A percentile compares a stretch with the other conserved stretches of the same genome.
phyloP scores from a whole-genome alignment of 2,329 filamentous ascomycete genomes.

The Aschersonia sp. region DNA sequence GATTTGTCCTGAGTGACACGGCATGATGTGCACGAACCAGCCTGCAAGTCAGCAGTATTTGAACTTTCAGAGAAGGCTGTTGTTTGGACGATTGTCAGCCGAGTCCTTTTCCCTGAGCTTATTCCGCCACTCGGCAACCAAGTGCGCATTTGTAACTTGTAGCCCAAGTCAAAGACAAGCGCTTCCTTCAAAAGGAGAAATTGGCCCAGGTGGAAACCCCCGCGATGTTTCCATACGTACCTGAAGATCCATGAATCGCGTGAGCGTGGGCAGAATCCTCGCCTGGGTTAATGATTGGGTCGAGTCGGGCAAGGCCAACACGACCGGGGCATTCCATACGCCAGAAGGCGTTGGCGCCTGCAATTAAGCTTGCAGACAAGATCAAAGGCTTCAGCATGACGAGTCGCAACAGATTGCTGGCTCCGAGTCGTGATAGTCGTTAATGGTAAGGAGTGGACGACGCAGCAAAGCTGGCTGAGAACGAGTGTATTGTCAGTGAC shows the following conservation, averaged over 20 bases:
- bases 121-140: no score
- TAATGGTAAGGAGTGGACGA: conserved; percentile 18
- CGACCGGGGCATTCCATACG: conserved; percentile 71
- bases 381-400: conserved; percentile 18
- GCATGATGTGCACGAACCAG: conserved; percentile 64
- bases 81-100: background rate
- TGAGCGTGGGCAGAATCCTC: conserved; percentile 52
- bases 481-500: background rate
- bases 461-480: conserved; percentile 1
- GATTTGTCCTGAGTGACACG: conserved; percentile 68
- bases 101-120: background rate
- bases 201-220: background rate
- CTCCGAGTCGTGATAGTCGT: background rate
- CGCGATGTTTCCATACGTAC: conserved; percentile 34
- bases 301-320: conserved; percentile 55
- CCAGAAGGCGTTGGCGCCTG: conserved; percentile 58
- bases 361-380: conserved; percentile 18
- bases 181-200: background rate
- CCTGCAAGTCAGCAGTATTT: conserved; percentile 39
- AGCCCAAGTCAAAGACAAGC: background rate
- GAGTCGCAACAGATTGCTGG: conserved; percentile 6
- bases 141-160: no score
- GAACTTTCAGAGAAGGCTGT: conserved; percentile 51
- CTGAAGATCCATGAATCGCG: conserved; percentile 58
- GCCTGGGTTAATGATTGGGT: conserved; percentile 58